Evolutionary conservation across 2,329 filamentous ascomycete species (phyloP), one percentile per base, ranked within the genome.

Genomic region (Diaporthe humulicola): DNA sequence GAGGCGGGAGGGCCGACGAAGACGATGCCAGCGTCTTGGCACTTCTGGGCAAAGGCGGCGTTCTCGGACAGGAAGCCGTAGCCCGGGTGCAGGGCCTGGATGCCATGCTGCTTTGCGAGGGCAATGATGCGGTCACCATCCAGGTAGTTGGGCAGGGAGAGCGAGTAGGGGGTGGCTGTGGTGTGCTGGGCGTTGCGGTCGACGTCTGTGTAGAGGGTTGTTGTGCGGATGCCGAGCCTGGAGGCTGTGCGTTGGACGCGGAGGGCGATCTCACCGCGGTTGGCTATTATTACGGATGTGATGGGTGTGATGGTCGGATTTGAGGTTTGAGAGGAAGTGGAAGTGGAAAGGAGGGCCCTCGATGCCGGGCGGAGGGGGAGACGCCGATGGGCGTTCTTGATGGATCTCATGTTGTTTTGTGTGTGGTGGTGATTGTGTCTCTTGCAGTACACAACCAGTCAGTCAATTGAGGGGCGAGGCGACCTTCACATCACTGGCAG

Each of bases 61-160:
- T 99, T 99, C 86, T 99, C 97, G 76, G 94, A 97, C 78, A 98
- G 86, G 81, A 98, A 99, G 57, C 97, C 97, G 86, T 99, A 99
- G 33, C 97, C 97, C 0, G 97, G 97, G 84, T 99, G 97, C 78
- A 99, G 93, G 6, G 95, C 96, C 82, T 96, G 91, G 80, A 97
- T 98, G 57, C 94, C 94, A 80, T 96, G 91, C 79, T 93, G 88
- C 85, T 96, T 95, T 19, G 96, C 97, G 74, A 98, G 91, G 38
- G 91, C 89, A 77, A 99, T 96, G 81, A 99, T 98, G 77, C 94
- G 92, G 80, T 98, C 94, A 73, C 96, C 96, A 83, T 99, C 96
- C 56, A 99, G 92, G 82, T 99, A 99, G 71, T 94, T 95, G 66
- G 93, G 93, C 15, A 99, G 90, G 77, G 95, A 95, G 64, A 98